Evolutionary conservation across 2,329 filamentous ascomycete genomes (phyloP).

Genomic region (Achaetomium macrosporum): DNA sequence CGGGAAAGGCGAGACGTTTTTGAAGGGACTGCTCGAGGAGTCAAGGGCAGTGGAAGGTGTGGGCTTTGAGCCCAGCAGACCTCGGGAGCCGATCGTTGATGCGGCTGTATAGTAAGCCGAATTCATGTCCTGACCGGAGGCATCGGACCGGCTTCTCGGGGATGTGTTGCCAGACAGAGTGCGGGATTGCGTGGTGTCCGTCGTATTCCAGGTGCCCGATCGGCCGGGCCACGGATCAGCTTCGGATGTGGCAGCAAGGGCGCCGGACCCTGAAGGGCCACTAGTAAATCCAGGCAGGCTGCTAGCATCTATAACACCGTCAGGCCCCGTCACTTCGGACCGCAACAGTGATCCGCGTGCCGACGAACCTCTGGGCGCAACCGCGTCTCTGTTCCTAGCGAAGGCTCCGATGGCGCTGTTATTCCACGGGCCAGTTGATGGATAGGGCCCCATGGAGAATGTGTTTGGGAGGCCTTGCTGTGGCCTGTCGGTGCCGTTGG

Average conservation of each 20-base stretch:
- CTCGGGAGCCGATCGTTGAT: slow-evolving; percentile 29
- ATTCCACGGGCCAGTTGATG: slow-evolving; percentile 46
- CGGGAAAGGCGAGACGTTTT: neutral
- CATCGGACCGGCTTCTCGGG: slow-evolving; percentile 48
- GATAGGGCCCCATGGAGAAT: slow-evolving; percentile 32
- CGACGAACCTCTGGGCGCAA: slow-evolving; percentile 30
- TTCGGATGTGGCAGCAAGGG: slow-evolving; percentile 63
- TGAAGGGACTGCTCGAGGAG: slow-evolving; percentile 12
- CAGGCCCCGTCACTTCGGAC: slow-evolving; percentile 10
- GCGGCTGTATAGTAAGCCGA: slow-evolving; percentile 41
- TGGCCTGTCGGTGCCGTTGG: slow-evolving; percentile 29
- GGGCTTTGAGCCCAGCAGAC: slow-evolving; percentile 26
- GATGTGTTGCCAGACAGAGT: slow-evolving; percentile 50
- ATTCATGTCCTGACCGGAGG: slow-evolving; percentile 37
- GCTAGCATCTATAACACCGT: slow-evolving; percentile 31
- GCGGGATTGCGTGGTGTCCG: slow-evolving; percentile 40
- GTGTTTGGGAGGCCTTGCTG: slow-evolving; percentile 37
- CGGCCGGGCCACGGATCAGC: slow-evolving; percentile 55
- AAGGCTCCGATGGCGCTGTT: slow-evolving; percentile 39
- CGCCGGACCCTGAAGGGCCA: slow-evolving; percentile 61
- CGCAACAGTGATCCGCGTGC: neutral
- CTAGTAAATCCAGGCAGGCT: slow-evolving; percentile 37
- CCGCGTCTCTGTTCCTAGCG: slow-evolving; percentile 37
- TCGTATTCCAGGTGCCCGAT: slow-evolving; percentile 53
- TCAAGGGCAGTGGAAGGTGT: slow-evolving; percentile 32